Evolutionary conservation across 306 rosid genomes (phyloP).

Genomic region (Myrica gale): DNA sequence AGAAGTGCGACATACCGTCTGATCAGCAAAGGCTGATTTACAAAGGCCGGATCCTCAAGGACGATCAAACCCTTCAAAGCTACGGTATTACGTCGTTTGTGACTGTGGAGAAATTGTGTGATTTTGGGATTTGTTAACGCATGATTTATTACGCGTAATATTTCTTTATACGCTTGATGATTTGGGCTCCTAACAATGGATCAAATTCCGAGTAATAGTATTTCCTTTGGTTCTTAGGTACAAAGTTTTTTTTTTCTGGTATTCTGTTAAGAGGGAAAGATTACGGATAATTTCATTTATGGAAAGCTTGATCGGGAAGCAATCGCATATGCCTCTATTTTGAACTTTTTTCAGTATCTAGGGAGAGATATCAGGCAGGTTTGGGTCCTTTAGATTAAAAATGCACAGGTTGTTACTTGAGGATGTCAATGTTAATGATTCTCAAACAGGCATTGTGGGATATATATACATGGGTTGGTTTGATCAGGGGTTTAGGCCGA

Average conservation of each 20-base stretch:
- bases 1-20: conserved; percentile 51
- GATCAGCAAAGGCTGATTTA: conserved; percentile 84
- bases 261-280: background rate
- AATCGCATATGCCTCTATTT: background rate
- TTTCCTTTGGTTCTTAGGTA: background rate
- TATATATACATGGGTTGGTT: background rate
- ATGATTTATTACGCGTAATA: background rate
- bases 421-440: background rate
- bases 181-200: background rate
- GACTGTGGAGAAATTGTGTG: no score
- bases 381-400: background rate
- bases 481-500: background rate
- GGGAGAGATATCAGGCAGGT: background rate
- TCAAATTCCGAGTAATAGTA: background rate
- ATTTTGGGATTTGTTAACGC: background rate
- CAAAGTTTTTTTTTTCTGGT: background rate
- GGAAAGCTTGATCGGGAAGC: background rate
- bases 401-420: background rate
- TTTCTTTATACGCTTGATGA: background rate
- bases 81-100: conserved; percentile 41
- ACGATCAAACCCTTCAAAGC: conserved; percentile 71
- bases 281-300: background rate
- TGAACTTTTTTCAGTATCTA: background rate
- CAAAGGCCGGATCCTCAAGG: conserved; percentile 83
- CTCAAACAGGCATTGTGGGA: background rate